These are phyloP conservation scores for Ascochyta koolunga DNA, from an alignment of 2,329 filamentous ascomycete species.

Conservation along the genomic window DNA sequence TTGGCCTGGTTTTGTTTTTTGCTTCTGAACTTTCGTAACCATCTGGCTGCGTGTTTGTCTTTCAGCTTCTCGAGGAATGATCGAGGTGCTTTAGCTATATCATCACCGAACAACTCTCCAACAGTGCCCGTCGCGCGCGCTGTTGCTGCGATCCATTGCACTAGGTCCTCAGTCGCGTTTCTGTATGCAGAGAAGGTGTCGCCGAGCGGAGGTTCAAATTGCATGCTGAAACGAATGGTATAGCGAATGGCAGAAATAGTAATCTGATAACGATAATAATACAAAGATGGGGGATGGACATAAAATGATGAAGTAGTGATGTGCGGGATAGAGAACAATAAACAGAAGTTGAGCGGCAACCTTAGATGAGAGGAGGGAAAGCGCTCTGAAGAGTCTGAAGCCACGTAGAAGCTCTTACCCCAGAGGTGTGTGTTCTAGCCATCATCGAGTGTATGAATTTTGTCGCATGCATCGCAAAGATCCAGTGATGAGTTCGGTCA, in stretches of 20 bases:
- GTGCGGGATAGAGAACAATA: background rate
- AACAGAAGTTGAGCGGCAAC: background rate
- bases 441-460: too few relatives aligned
- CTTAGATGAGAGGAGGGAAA: background rate
- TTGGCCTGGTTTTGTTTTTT: background rate
- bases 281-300: background rate
- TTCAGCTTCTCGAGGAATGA: constrained; percentile 2
- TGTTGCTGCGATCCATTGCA: constrained; percentile 21
- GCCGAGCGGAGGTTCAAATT: constrained; percentile 11
- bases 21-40: background rate
- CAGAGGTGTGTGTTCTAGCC: too few relatives aligned
- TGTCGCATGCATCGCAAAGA: too few relatives aligned
- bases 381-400: background rate
- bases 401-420: background rate
- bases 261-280: background rate
- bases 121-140: constrained; percentile 19
- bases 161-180: constrained; percentile 12
- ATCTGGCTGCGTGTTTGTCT: background rate
- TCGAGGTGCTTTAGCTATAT: background rate
- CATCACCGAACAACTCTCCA: constrained; percentile 1
- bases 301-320: background rate
- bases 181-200: constrained; percentile 16
- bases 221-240: constrained; percentile 5
- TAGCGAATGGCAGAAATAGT: background rate
- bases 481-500: too few relatives aligned